phyloP scores from a whole-genome alignment of 1,284 basidiomycete species.

The Sphaerobolus stellatus region DNA sequence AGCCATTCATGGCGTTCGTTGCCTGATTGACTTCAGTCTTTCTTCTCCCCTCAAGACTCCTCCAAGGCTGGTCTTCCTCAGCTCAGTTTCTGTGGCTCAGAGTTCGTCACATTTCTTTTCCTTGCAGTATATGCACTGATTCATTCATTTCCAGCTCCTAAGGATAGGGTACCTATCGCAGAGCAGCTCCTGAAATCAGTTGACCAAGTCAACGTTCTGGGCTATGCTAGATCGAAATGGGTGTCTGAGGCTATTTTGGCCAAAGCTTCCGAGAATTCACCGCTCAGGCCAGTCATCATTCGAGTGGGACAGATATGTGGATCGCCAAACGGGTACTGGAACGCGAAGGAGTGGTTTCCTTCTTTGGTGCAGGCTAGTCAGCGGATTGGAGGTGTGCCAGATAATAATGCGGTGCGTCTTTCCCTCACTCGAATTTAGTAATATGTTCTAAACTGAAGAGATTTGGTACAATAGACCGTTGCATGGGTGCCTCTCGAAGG shows the following conservation, averaged over 20 bases:
- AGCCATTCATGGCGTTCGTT: too few relatives aligned
- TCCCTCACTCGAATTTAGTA: not conserved
- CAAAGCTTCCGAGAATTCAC: conserved; percentile 18
- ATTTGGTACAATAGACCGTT: conserved; percentile 10
- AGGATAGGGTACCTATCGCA: too few relatives aligned
- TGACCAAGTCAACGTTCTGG: conserved; percentile 26
- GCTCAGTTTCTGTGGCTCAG: conserved; percentile 27
- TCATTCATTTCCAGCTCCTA: conserved; percentile 16
- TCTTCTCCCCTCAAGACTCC: too few relatives aligned
- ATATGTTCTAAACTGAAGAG: not conserved
- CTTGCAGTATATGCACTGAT: conserved; percentile 31
- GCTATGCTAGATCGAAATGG: conserved; percentile 43
- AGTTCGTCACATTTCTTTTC: conserved; percentile 20
- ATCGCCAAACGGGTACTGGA: conserved; percentile 41
- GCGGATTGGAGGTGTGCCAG: conserved; percentile 12
- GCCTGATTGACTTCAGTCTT: too few relatives aligned
- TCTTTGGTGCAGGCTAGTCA: conserved; percentile 6
- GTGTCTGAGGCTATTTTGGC: conserved; percentile 32
- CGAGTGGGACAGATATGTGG: conserved; percentile 48
- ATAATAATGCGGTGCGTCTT: conserved; percentile 1
- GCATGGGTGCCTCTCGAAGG: conserved; percentile 23
- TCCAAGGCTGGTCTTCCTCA: too few relatives aligned
- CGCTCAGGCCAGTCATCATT: conserved; percentile 31
- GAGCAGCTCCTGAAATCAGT: conserved; percentile 28
- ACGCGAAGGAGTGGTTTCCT: conserved; percentile 34